A percentile compares a stretch with the other conserved stretches of the same genome.
Evolutionary conservation across 805 yeast species (phyloP).

Genomic region (Lipomyces chichibuensis): DNA sequence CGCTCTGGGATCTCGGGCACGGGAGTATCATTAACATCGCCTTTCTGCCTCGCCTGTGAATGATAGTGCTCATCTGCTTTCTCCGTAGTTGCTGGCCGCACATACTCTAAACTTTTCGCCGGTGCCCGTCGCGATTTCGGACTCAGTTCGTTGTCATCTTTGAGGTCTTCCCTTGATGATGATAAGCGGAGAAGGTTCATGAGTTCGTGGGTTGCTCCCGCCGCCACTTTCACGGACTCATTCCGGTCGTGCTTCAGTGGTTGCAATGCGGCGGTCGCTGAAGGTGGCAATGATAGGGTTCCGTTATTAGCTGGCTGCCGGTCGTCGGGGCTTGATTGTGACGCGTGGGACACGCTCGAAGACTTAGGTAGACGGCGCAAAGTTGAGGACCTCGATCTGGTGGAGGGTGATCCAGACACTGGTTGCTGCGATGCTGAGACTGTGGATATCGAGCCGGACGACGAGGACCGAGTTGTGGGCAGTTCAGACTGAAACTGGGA

Average conservation of each 20-base stretch:
- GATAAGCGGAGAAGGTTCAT: background rate
- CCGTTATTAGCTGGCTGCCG: background rate
- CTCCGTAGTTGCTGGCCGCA: background rate
- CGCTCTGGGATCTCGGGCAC: background rate
- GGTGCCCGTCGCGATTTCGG: background rate
- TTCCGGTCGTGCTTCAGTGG: background rate
- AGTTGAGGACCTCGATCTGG: background rate
- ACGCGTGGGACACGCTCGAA: background rate
- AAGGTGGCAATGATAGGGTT: background rate
- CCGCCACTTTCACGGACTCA: background rate
- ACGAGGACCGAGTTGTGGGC: background rate
- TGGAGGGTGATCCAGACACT: background rate
- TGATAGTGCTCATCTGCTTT: background rate
- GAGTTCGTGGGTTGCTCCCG: constrained; percentile 1
- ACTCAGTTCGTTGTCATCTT: background rate
- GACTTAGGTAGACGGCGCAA: background rate
- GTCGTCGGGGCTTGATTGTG: background rate
- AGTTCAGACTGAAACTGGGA: background rate
- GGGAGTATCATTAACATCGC: background rate
- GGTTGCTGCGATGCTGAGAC: background rate
- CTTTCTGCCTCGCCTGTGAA: background rate
- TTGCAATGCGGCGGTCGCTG: background rate
- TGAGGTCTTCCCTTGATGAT: background rate
- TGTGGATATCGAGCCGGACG: background rate
- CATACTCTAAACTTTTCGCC: background rate